Percentiles rank a stretch among this genome's conserved stretches.
phyloP scores from a whole-genome alignment of 2,329 filamentous ascomycete species.

The Beauveria brongniartii region DNA sequence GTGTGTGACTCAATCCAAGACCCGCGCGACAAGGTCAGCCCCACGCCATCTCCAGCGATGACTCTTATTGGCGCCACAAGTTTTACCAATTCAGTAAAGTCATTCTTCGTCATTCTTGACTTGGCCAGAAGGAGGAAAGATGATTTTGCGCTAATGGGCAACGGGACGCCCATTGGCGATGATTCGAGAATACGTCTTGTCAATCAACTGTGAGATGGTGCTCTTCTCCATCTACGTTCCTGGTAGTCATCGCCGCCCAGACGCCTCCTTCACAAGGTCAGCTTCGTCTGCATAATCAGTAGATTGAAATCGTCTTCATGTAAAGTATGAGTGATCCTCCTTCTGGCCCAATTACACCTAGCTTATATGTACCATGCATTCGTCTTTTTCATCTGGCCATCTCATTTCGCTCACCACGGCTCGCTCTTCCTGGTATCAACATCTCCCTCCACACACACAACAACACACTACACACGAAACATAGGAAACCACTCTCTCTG shows the following conservation, averaged over 20 bases:
- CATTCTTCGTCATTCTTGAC: slow-evolving; percentile 8
- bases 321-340: not conserved
- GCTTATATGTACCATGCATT: not conserved
- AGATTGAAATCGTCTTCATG: not conserved
- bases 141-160: not conserved
- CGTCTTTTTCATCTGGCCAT: not conserved
- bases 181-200: too few species aligned
- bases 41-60: not conserved
- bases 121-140: not conserved
- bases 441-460: not conserved
- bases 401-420: not conserved
- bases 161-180: too few species aligned
- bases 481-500: not conserved
- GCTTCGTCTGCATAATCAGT: not conserved
- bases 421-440: slow-evolving; percentile 7
- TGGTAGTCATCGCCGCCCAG: not conserved
- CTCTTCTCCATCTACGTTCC: not conserved
- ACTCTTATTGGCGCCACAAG: not conserved
- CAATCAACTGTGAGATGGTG: not conserved
- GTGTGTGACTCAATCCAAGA: slow-evolving; percentile 7
- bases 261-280: not conserved
- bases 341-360: not conserved
- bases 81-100: not conserved
- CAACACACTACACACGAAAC: not conserved
- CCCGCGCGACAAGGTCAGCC: slow-evolving; percentile 3